Evolutionary conservation across 2,329 filamentous ascomycete genomes (phyloP), one percentile per base, ranked within the genome.

Genomic region (Colletotrichum spinosum): DNA sequence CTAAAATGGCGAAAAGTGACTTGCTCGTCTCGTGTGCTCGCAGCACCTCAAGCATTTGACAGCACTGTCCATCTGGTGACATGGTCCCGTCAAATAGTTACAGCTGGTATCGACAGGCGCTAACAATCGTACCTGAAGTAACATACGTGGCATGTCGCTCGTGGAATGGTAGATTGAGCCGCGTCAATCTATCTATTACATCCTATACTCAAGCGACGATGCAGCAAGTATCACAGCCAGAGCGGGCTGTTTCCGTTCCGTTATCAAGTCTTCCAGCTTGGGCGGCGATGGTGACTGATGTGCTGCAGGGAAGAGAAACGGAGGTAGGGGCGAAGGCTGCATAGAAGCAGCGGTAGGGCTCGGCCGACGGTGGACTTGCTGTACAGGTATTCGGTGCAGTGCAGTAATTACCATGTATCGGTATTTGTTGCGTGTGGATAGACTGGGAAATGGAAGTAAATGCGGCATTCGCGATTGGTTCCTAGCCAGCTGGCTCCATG

Each of bases 391-490:
- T 25, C 4, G 25, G 25, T 25, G 25, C 25, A 25, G 25, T 25
- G 25, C 25, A 25, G 4, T 25, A 17, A 17, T 17, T 17, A 25
- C 25, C 25, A 25, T 25, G 25, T 25, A 25, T 25, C 25, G 25
- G 25, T 25, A 25, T 25, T 5, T 25, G 25, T 25, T 25, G 25
- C 25, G 25, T 25, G 4, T 25, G 25, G 25, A 25, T 25, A 25
- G 25, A 25, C 25, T 25, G 25, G 25, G 25, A 25, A 25, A 25
- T 25, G 25, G 25, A 5, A 25, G 25, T 25, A 25, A 37, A 45
- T 63, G 57, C 48, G 45, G 25, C 39, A 38, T 51, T 63, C 55
- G 60, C 64, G 64, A 67, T 67, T 67, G 60, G 64, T 48, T 54
- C 15, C 7, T 60, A 44, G 25, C 44, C 55, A 54, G 51, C 60